phyloP scores from a whole-genome alignment of 306 rosid species.

The Quercus gilva region DNA sequence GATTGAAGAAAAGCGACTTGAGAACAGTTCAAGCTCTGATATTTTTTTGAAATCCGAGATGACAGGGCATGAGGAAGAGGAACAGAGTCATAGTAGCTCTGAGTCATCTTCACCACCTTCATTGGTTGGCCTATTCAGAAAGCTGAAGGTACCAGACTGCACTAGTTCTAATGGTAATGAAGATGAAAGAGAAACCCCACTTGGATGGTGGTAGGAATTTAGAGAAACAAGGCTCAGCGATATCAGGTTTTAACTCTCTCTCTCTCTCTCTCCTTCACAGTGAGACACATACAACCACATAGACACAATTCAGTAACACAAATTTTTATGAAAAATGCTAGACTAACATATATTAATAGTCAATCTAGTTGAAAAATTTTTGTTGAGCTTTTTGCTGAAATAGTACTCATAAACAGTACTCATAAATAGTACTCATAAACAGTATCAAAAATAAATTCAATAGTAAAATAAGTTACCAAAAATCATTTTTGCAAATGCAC shows the following conservation, averaged over 20 bases:
- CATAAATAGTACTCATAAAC: too few species aligned
- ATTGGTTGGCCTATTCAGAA: conserved; percentile 59
- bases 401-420: too few species aligned
- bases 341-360: too few species aligned
- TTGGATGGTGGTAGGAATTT: conserved; percentile 42
- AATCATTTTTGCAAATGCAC: too few species aligned
- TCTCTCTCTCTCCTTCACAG: too few species aligned
- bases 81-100: conserved; percentile 67
- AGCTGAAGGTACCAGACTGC: conserved; percentile 35
- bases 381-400: too few species aligned
- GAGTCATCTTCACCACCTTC: conserved; percentile 61
- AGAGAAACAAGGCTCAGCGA: conserved; percentile 44
- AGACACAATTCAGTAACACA: neutral
- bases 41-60: conserved; percentile 65
- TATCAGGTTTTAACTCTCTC: conserved; percentile 46
- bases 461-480: too few species aligned
- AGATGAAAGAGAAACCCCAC: conserved; percentile 33
- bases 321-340: neutral
- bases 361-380: too few species aligned
- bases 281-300: neutral
- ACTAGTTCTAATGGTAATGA: conserved; percentile 25
- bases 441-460: too few species aligned
- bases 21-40: conserved; percentile 73
- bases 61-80: conserved; percentile 54
- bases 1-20: conserved; percentile 60